Evolutionary conservation across 257 asterid genomes (phyloP), one percentile per base, ranked within the genome.

Genomic region (Gardenia jasminoides): DNA sequence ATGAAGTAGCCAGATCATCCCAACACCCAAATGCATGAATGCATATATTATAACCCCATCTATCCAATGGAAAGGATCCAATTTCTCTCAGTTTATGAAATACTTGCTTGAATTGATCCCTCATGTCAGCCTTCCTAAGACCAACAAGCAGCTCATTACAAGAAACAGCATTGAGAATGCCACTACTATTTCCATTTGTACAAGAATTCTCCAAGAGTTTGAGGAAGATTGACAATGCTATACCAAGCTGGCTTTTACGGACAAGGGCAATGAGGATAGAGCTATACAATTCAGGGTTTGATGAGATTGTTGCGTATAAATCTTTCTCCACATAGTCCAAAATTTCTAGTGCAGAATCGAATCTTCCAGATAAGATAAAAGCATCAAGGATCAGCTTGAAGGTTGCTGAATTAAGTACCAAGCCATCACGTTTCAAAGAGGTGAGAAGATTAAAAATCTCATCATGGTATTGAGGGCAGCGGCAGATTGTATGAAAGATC

Each of bases 131-230:
- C 82, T 87, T 95, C 88, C 85, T 92, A 48, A 95, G 96, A 36
- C 94, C 96, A 79, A 88, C 92, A 48, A 95, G 96, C 77, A 95
- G 76, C 92, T 90, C 94, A 82, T 95, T 95, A 84, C 99, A 93
- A 20, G 97, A 92, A 81, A 93, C 19, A 16, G 94, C 87, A 82
- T 91, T 92, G 33, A 94, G 96, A 79, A 83, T 80, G 30, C 80
- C 87, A 17, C 81, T 88, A 17, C 81, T 88, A 80, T 61, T 39
- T 13, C 77, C 48, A 56, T 76, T 39, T 67, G 85, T n/a, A 67
- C 82, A 72, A 15, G 87, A 87, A 77, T 39, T 66, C 58, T 91
- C 92, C 74, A 95, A 75, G 70, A 95, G 88, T 85, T 92, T 91
- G 80, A 89, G 82, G 79, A 95, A 92, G 81, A 93, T 85, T 3